phyloP scores from a whole-genome alignment of 2,329 filamentous ascomycete genomes.

The Fusarium beomiforme region DNA sequence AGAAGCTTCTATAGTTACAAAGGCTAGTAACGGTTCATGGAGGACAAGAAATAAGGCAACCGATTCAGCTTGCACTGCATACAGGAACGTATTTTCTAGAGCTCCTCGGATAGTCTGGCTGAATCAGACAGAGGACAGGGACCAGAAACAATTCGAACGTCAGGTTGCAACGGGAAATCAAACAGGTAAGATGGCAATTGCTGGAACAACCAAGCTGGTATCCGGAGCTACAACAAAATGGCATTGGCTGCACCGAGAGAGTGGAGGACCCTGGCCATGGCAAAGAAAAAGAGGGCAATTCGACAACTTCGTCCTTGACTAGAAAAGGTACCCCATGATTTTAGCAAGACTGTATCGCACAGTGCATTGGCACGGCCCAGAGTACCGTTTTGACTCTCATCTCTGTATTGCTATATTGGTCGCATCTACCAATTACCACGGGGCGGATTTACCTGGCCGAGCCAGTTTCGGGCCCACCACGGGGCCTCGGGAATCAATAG shows the following conservation, averaged over 20 bases:
- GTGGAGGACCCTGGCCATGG: slow-evolving; percentile 31
- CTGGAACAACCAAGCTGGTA: slow-evolving; percentile 4
- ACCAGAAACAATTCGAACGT: slow-evolving; percentile 26
- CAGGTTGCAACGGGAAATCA: slow-evolving; percentile 28
- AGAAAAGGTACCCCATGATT: slow-evolving; percentile 12
- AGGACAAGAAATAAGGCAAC: slow-evolving; percentile 18
- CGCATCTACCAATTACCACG: slow-evolving; percentile 29
- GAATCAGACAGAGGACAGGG: slow-evolving; percentile 7
- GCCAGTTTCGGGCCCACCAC: slow-evolving; percentile 28
- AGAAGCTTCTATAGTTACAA: background rate
- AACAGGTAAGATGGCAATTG: slow-evolving; percentile 15
- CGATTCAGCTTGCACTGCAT: background rate
- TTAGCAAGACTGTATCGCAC: slow-evolving; percentile 15
- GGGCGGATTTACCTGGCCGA: slow-evolving; percentile 26
- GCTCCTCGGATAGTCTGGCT: background rate
- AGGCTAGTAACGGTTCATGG: slow-evolving; percentile 9
- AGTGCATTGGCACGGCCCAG: slow-evolving; percentile 35
- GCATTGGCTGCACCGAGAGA: slow-evolving; percentile 38
- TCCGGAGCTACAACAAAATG: background rate
- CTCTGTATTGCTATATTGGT: slow-evolving; percentile 36
- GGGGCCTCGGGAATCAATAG: slow-evolving; percentile 21
- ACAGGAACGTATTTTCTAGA: background rate
- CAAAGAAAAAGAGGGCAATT: slow-evolving; percentile 25
- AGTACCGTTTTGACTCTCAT: slow-evolving; percentile 29
- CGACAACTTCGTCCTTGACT: slow-evolving; percentile 25